Conservation (phyloP, 1,284 basidiomycete genomes). For the Sporisorium reilianum region DNA sequence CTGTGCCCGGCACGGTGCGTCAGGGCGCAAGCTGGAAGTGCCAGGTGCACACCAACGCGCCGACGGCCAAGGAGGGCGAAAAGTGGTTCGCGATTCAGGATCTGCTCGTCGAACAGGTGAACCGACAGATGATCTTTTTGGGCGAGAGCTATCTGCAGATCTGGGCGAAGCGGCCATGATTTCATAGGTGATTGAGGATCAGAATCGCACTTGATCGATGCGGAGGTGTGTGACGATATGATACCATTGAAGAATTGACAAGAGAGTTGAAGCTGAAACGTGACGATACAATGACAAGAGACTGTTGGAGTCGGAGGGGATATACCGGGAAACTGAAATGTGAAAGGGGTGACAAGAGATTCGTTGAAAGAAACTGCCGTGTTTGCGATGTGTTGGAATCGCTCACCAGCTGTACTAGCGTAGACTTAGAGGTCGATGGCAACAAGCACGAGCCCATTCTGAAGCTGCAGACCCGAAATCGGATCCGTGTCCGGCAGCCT, state of each 20-base stretch:
- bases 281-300: conserved; percentile 23
- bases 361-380: neutral
- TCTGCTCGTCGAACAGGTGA: conserved; percentile 91
- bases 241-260: conserved; percentile 6
- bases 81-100: conserved; percentile 98
- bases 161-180: conserved; percentile 26
- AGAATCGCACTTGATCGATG: neutral
- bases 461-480: conserved; percentile 28
- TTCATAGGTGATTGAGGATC: neutral
- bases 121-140: conserved; percentile 97
- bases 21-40: conserved; percentile 91
- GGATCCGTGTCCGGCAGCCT: conserved; percentile 27
- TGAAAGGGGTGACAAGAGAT: neutral
- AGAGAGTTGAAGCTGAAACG: conserved; percentile 10
- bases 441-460: conserved; percentile 36
- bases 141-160: conserved; percentile 88
- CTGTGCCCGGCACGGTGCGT: conserved; percentile 89
- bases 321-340: conserved; percentile 19
- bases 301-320: conserved; percentile 30
- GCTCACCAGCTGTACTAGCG: neutral
- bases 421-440: conserved; percentile 43
- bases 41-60: conserved; percentile 77
- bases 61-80: conserved; percentile 71
- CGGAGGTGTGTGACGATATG: neutral
- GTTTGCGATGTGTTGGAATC: conserved; percentile 19